Evolutionary conservation across 768 basidiomycete species (phyloP).

Genomic region (Scleroderma citrinum): DNA sequence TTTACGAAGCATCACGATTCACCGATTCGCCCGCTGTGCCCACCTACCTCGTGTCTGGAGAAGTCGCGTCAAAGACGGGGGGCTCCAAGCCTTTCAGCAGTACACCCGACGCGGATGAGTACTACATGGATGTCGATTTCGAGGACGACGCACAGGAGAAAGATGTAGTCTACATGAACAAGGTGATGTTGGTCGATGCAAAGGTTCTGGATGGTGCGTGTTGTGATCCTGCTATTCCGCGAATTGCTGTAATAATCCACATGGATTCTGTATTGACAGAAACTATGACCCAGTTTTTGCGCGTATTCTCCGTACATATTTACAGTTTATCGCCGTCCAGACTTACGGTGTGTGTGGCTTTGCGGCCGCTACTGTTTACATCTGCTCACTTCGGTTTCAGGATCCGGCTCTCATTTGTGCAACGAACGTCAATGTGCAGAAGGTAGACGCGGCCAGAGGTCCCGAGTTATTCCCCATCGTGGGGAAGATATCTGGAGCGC

Average conservation of each 20-base stretch:
- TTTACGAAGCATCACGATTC: conserved; percentile 40
- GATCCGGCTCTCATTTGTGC: conserved; percentile 39
- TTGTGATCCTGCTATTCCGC: background rate
- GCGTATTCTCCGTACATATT: conserved; percentile 53
- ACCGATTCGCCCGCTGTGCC: conserved; percentile 35
- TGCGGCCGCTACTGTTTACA: background rate
- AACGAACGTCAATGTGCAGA: conserved; percentile 26
- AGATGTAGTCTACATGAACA: conserved; percentile 39
- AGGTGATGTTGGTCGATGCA: conserved; percentile 57
- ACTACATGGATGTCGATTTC: conserved; percentile 34
- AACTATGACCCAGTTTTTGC: conserved; percentile 46
- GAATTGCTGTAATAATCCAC: background rate
- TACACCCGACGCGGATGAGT: conserved; percentile 10
- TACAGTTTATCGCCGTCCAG: conserved; percentile 69
- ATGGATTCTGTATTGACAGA: conserved; percentile 28
- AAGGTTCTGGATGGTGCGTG: conserved; percentile 57
- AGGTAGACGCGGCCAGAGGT: conserved; percentile 26
- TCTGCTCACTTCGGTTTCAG: conserved; percentile 21
- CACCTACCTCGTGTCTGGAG: conserved; percentile 70
- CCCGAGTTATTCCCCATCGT: conserved; percentile 3
- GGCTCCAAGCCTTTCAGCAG: conserved; percentile 2
- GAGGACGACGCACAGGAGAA: conserved; percentile 37
- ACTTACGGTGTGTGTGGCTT: conserved; percentile 34
- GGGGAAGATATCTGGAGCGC: conserved; percentile 43
- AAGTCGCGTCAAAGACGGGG: conserved; percentile 25